Conservation (phyloP, 2,329 filamentous ascomycete genomes). For the Botrytis aclada region DNA sequence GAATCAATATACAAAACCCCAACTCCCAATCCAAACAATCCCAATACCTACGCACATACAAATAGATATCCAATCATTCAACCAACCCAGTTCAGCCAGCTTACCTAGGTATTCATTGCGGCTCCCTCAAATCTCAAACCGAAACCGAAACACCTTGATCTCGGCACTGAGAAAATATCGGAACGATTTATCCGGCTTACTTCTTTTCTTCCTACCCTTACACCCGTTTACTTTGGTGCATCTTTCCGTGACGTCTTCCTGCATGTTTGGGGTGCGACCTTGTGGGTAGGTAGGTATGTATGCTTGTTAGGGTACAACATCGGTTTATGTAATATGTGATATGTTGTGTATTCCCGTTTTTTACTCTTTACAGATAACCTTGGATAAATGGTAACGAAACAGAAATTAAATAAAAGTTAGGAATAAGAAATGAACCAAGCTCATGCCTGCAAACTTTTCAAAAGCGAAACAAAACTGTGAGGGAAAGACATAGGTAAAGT, state of each 20-base stretch:
- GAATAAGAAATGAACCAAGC: background rate
- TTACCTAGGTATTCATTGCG: background rate
- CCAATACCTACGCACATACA: background rate
- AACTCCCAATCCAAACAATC: background rate
- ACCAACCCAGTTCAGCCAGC: background rate
- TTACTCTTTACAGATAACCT: background rate
- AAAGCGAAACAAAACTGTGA: background rate
- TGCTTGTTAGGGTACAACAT: background rate
- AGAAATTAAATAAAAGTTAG: too few relatives aligned
- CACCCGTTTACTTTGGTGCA: background rate
- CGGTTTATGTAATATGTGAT: background rate
- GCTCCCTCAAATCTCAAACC: background rate
- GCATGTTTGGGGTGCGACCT: background rate
- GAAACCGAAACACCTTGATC: background rate
- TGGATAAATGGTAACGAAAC: too few relatives aligned
- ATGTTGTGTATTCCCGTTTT: background rate
- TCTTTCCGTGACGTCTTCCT: slow-evolving; percentile 4
- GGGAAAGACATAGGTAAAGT: background rate
- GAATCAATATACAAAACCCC: background rate
- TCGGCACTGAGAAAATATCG: background rate
- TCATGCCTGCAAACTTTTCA: background rate
- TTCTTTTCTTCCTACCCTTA: background rate
- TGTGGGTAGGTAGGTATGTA: background rate
- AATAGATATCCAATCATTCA: background rate
- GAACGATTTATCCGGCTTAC: background rate